Evolutionary conservation across 441 rosid genomes (phyloP), one percentile per base, ranked within the genome.

Genomic region (Bocquillonia castaneifolia): DNA sequence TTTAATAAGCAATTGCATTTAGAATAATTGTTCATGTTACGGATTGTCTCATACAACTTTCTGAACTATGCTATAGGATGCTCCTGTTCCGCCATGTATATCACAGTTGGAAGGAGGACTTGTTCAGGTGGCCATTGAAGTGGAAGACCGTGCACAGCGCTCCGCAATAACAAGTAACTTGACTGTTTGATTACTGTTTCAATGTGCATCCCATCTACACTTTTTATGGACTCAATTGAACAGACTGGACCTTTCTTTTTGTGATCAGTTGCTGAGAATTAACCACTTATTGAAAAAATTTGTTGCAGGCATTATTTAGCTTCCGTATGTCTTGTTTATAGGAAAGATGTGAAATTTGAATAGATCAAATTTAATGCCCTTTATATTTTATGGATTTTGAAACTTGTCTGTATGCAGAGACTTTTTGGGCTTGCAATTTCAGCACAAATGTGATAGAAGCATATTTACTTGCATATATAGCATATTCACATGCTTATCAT

Each of bases 141-240:
- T 93, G 76, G 99, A 93, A 86, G 99, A 91, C 79, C 96, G 88
- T 70, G 95, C 99, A n/a, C 99, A 93, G 55, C 95, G 96, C 59
- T 89, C 97, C 20, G 97, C 99, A 68, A 91, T 91, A 74, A 89
- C 97, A 69, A 89, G 97, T 93, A 89, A 82, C 6, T 20, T 72
- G 22, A 50, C 74, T 1, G 7, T 37, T 32, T 29, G 1, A 9
- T 47, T 29, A 31, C 63, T 44, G 8, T 14, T 63, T 60, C 53
- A 2, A 39, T 62, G 54, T 42, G 36, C 48, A 55, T 31, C n/a
- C 44, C 13, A 42, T 70, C 31, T 23, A 26, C 56, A 52, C 44
- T 40, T 20, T 48, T 55, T 54, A 3, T 14, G 34, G 45, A 44
- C 52, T 29, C 10, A 36, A 28, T 40, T 12, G 53, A 51, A 51